Conservation (phyloP, 352 stramenopile species). For the Pythium folliculosum region DNA sequence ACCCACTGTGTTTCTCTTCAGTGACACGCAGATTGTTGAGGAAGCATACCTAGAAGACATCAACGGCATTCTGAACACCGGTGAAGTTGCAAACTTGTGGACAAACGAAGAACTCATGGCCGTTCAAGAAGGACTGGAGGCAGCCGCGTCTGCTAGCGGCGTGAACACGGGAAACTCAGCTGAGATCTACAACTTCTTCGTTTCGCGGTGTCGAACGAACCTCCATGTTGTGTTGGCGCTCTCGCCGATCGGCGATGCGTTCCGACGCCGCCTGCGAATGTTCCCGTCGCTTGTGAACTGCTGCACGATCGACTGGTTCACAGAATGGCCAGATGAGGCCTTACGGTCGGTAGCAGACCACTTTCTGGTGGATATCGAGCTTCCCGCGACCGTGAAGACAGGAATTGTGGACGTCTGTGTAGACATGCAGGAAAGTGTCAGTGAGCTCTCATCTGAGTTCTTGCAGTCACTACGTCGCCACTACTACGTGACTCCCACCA, state of each 20-base stretch:
- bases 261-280: slow-evolving; percentile 93
- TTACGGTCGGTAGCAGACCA: slow-evolving; percentile 91
- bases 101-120: slow-evolving; percentile 87
- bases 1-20: slow-evolving; percentile 92
- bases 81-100: slow-evolving; percentile 93
- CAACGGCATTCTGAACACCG: slow-evolving; percentile 93
- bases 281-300: slow-evolving; percentile 97
- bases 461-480: slow-evolving; percentile 87
- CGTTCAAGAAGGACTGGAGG: slow-evolving; percentile 79
- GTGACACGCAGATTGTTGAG: slow-evolving; percentile 93
- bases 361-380: slow-evolving; percentile 90
- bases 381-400: slow-evolving; percentile 71
- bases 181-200: slow-evolving; percentile 92
- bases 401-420: slow-evolving; percentile 95
- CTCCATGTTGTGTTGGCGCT: slow-evolving; percentile 94
- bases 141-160: slow-evolving; percentile 51
- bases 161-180: slow-evolving; percentile 75
- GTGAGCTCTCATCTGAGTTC: slow-evolving; percentile 79
- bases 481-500: slow-evolving; percentile 96
- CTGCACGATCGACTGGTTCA: slow-evolving; percentile 97
- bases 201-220: slow-evolving; percentile 90
- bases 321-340: slow-evolving; percentile 94
- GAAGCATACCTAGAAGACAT: slow-evolving; percentile 93
- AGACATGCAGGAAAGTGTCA: slow-evolving; percentile 94
- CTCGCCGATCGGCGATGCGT: slow-evolving; percentile 93